Conservation (phyloP, 768 basidiomycete genomes). For the Mycena chlorophos region DNA sequence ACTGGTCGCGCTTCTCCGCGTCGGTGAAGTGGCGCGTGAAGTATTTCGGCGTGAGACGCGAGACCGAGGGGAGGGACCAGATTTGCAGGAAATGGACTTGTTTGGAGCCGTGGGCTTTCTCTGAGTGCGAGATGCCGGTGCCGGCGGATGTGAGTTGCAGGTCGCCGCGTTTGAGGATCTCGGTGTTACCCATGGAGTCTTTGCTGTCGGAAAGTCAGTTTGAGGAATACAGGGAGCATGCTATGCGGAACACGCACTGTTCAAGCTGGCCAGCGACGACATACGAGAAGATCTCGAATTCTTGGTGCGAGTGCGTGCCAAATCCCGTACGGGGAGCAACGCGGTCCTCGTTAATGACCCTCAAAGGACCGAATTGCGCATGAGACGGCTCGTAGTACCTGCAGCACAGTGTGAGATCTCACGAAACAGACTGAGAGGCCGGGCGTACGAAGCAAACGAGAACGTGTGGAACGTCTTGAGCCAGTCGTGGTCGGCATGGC, state of each 20-base stretch:
- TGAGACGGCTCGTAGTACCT: slow-evolving; percentile 19
- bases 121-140: slow-evolving; percentile 84
- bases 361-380: slow-evolving; percentile 61
- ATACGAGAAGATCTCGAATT: slow-evolving; percentile 93
- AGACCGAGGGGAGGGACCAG: slow-evolving; percentile 44
- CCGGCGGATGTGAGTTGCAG: slow-evolving; percentile 91
- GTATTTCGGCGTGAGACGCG: slow-evolving; percentile 70
- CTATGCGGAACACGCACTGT: slow-evolving; percentile 70
- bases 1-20: slow-evolving; percentile 71
- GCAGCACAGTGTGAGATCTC: background rate
- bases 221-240: background rate
- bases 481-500: slow-evolving; percentile 81
- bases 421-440: slow-evolving; percentile 15
- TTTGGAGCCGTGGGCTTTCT: slow-evolving; percentile 44
- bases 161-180: slow-evolving; percentile 85
- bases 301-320: slow-evolving; percentile 78
- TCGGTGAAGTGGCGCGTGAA: slow-evolving; percentile 86
- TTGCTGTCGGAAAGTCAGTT: slow-evolving; percentile 46
- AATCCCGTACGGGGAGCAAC: slow-evolving; percentile 77
- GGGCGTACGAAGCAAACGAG: slow-evolving; percentile 62
- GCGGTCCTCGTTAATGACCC: slow-evolving; percentile 94
- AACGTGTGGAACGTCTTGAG: slow-evolving; percentile 88
- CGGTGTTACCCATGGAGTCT: slow-evolving; percentile 89
- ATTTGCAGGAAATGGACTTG: slow-evolving; percentile 56
- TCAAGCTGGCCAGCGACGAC: slow-evolving; percentile 76